Base-by-base conservation (phyloP, 768 basidiomycete species). In the Termitomyces sp. region DNA sequence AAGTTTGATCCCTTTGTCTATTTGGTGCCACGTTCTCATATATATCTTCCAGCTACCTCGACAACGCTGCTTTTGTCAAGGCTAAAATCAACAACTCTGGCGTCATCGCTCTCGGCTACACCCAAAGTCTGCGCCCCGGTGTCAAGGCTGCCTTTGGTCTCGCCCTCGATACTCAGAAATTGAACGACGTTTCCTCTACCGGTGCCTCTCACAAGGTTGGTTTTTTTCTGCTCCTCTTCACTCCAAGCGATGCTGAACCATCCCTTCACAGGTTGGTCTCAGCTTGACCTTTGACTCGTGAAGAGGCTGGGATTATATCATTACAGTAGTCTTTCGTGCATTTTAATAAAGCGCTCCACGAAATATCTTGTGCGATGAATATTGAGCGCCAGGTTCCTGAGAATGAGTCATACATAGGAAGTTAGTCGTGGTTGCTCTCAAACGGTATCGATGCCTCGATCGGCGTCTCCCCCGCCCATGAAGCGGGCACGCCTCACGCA, bases 31-130 rank as follows among this genome's bases (percentile, higher is more conserved):
- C 3, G 34, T 50, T 1, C 34, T 64, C 20, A 61, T 42, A 25
- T 56, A 4, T 36, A n/a, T 50, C 37, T 40, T 37, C 48, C 59
- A 91, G 87, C 52, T 88, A 87, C 79, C 87, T 96, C 65, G 95
- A 98, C 79, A 76, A 83, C 36, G 87, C 94, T 66, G 89, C 95
- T 9, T 98, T 92, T 72, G 83, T 98, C 79, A 98, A 99, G 85
- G 92, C 95, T 67, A 98, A 98, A 85, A 96, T 98, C 81, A 98
- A 98, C 87, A 96, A 96, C 80, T 74, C 86, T 61, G 96, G 96
- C 82, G 83, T 96, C 72, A 83, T 97, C 67, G 89, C 86, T 69
- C 87, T 96, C 66, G 89, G 89, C 67, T 95, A 94, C 81, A 96
- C 94, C 56, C 96, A 99, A 80, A 79, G 85, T 43, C 91, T 99